Evolutionary conservation across 495 filamentous ascomycete genomes (phyloP).

Genomic region (Penicillium antarcticum): DNA sequence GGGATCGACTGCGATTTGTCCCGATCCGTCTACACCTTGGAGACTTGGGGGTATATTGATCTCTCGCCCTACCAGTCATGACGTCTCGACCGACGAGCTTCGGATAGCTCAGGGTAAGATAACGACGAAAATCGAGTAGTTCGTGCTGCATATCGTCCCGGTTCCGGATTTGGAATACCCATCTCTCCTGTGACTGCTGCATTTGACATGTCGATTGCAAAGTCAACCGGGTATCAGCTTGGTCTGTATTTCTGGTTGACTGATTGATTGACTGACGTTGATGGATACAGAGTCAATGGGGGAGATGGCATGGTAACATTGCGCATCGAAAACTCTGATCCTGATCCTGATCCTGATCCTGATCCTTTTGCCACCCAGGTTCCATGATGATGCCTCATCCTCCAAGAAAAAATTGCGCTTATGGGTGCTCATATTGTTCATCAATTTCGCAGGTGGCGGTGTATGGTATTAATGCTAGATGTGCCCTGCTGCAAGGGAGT

Average conservation of each 20-base stretch:
- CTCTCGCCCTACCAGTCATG: conserved; percentile 5
- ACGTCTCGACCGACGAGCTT: not conserved
- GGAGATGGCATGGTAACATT: not conserved
- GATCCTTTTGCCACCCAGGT: too few species aligned
- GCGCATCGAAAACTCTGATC: not conserved
- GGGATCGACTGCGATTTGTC: conserved; percentile 7
- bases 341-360: not conserved
- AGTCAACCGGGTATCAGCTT: not conserved
- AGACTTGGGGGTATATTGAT: not conserved
- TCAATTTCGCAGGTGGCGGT: too few species aligned
- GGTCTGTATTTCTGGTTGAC: too few species aligned
- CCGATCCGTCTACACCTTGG: conserved; percentile 1
- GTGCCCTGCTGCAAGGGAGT: not conserved
- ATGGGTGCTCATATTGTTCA: not conserved
- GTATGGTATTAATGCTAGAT: too few species aligned
- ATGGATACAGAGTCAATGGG: not conserved
- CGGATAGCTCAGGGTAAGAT: not conserved
- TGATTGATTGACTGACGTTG: too few species aligned
- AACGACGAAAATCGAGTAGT: not conserved
- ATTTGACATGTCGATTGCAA: conserved; percentile 1
- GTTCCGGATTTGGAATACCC: not conserved
- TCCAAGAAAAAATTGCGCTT: not conserved
- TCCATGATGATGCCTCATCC: not conserved
- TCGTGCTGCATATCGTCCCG: not conserved
- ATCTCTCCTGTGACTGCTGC: not conserved